Evolutionary conservation across 495 filamentous ascomycete genomes (phyloP).

Genomic region (Apodospora peruviana): DNA sequence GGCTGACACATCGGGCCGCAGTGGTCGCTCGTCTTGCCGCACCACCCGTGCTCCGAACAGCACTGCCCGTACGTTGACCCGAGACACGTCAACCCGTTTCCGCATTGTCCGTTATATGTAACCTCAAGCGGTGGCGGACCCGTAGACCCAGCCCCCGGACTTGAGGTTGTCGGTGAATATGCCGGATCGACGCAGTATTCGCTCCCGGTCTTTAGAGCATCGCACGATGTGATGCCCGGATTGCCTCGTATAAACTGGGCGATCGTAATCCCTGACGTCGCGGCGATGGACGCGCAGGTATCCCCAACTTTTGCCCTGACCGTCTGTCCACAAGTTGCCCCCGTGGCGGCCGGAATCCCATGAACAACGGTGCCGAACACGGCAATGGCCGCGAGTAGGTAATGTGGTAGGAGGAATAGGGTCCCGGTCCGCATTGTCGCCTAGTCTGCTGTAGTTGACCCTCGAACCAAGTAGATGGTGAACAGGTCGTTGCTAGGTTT

Average conservation of each 20-base stretch:
- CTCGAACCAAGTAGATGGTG: no score
- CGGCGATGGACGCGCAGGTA: constrained; percentile 13
- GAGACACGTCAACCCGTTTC: constrained; percentile 42
- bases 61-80: constrained; percentile 29
- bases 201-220: background rate
- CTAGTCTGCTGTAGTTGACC: no score
- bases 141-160: constrained; percentile 1
- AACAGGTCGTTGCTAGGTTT: no score
- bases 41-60: constrained; percentile 27
- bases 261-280: constrained; percentile 7
- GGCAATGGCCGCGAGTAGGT: background rate
- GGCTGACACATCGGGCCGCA: constrained; percentile 42
- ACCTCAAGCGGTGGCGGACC: constrained; percentile 20
- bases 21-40: constrained; percentile 24
- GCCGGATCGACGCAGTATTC: constrained; percentile 13
- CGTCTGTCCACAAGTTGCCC: background rate
- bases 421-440: no score
- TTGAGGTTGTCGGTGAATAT: background rate
- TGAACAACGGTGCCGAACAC: background rate
- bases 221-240: constrained; percentile 4
- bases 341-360: no score
- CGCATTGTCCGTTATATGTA: constrained; percentile 50
- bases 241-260: constrained; percentile 15
- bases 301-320: constrained; percentile 10
- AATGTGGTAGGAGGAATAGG: background rate